A percentile compares a stretch with the other conserved stretches of the same genome.
Evolutionary conservation across 495 filamentous ascomycete species (phyloP).

Genomic region (Margaritispora aquatica): DNA sequence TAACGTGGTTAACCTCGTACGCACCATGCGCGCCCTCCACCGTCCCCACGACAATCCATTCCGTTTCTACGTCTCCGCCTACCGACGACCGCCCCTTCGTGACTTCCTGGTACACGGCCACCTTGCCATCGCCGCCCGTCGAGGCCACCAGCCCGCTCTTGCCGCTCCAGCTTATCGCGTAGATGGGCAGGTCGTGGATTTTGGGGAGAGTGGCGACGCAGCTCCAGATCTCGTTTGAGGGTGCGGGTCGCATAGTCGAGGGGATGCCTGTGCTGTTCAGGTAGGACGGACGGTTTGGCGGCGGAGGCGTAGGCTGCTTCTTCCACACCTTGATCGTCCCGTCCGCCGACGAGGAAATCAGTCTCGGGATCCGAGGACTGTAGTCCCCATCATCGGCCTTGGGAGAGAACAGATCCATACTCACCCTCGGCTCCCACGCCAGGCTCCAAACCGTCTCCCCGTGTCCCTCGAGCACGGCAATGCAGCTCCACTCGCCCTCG

Average conservation of each 20-base stretch:
- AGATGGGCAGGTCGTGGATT: slow-evolving; percentile 73
- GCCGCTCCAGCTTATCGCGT: slow-evolving; percentile 74
- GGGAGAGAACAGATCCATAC: slow-evolving; percentile 17
- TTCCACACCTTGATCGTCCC: slow-evolving; percentile 71
- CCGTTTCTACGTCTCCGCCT: slow-evolving; percentile 39
- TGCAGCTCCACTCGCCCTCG: slow-evolving; percentile 84
- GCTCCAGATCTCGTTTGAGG: slow-evolving; percentile 73
- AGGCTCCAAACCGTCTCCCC: slow-evolving; percentile 80
- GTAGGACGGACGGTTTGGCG: slow-evolving; percentile 23
- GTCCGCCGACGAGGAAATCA: slow-evolving; percentile 79
- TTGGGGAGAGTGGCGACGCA: slow-evolving; percentile 65
- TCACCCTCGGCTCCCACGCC: slow-evolving; percentile 62
- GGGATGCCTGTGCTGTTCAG: slow-evolving; percentile 47
- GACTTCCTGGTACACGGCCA: slow-evolving; percentile 64
- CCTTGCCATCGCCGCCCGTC: slow-evolving; percentile 76
- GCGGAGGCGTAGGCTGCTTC: slow-evolving; percentile 28
- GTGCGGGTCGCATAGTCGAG: slow-evolving; percentile 70
- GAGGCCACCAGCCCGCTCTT: slow-evolving; percentile 70
- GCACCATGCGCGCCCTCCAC: slow-evolving; percentile 73
- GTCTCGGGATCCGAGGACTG: slow-evolving; percentile 38
- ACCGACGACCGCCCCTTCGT: slow-evolving; percentile 25
- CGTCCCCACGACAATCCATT: slow-evolving; percentile 64
- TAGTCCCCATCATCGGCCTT: slow-evolving; percentile 13
- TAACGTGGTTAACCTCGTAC: slow-evolving; percentile 87
- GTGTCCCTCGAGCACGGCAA: slow-evolving; percentile 75